Percentiles rank a stretch among this genome's conserved stretches.
phyloP scores from a whole-genome alignment of 371 early-diverging fungal species.

The Zychaea mexicana region DNA sequence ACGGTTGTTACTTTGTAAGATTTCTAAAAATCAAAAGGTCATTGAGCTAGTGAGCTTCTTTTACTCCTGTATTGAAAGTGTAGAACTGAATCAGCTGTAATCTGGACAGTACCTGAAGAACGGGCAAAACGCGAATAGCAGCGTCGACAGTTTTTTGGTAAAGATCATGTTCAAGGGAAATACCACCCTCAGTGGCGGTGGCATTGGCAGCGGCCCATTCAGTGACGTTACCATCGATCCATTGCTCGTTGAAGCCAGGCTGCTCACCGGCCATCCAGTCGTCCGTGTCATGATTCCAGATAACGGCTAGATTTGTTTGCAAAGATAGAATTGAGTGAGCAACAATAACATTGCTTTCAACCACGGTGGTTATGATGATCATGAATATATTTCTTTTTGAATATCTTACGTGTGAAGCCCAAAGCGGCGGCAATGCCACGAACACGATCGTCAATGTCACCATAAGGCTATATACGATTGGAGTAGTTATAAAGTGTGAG shows the following conservation, averaged over 20 bases:
- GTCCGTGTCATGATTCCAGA: conserved; percentile 53
- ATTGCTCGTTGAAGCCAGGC: conserved; percentile 28
- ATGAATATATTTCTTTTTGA: too few species aligned
- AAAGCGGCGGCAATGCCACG: conserved; percentile 59
- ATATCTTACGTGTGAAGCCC: conserved; percentile 47
- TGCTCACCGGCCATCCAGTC: conserved; percentile 46
- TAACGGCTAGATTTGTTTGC: conserved; percentile 47
- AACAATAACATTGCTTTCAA: too few species aligned
- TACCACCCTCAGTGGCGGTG: conserved; percentile 51
- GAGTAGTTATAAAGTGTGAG: conserved; percentile 1
- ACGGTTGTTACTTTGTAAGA: conserved; percentile 48
- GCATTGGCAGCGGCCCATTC: conserved; percentile 41
- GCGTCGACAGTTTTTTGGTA: conserved; percentile 53
- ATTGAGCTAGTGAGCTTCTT: neutral
- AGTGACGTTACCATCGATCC: conserved; percentile 51
- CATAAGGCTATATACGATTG: conserved; percentile 47
- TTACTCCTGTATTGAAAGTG: neutral
- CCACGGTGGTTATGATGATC: too few species aligned
- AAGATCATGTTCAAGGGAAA: conserved; percentile 61
- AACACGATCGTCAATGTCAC: conserved; percentile 72
- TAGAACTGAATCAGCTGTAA: too few species aligned
- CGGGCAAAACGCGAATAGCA: conserved; percentile 62
- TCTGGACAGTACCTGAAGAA: conserved; percentile 28
- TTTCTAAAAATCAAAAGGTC: conserved; percentile 19
- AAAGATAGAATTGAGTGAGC: too few species aligned